phyloP scores from a whole-genome alignment of 2,329 filamentous ascomycete genomes.

The Raffaelea arxii region DNA sequence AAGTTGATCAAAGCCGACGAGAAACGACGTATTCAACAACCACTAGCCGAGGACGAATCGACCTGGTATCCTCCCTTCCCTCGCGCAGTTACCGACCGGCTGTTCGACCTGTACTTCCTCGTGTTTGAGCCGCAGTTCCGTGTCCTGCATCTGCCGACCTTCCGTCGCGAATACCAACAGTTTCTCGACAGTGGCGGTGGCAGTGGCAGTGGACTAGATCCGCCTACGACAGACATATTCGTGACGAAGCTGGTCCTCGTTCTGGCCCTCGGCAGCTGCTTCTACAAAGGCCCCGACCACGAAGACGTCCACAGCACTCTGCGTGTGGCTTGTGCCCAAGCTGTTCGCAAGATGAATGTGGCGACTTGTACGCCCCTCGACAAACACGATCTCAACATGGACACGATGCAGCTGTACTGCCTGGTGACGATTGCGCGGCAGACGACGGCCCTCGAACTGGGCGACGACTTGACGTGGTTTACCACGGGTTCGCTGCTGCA shows the following conservation, averaged over 20 bases:
- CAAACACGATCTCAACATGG: conserved; percentile 11
- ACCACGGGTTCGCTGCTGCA: conserved; percentile 39
- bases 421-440: conserved; percentile 11
- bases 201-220: not conserved
- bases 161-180: conserved; percentile 37
- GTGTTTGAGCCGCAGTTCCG: conserved; percentile 43
- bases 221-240: conserved; percentile 26
- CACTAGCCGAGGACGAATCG: not conserved
- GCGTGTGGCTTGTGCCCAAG: conserved; percentile 8
- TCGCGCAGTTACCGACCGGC: conserved; percentile 32
- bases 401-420: conserved; percentile 12
- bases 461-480: conserved; percentile 43
- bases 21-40: conserved; percentile 1
- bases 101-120: conserved; percentile 42
- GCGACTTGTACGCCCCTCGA: conserved; percentile 7
- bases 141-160: conserved; percentile 44
- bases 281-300: conserved; percentile 24
- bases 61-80: conserved; percentile 19
- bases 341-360: conserved; percentile 5
- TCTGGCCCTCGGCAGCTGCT: conserved; percentile 33
- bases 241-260: conserved; percentile 36
- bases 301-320: conserved; percentile 5
- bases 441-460: conserved; percentile 26
- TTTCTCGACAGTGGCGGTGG: conserved; percentile 29
- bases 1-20: conserved; percentile 29